Percentiles rank a stretch among this genome's conserved stretches.
These are phyloP conservation scores for Myxozyma mucilagina DNA, from an alignment of 805 yeast species.

Conservation along the genomic window DNA sequence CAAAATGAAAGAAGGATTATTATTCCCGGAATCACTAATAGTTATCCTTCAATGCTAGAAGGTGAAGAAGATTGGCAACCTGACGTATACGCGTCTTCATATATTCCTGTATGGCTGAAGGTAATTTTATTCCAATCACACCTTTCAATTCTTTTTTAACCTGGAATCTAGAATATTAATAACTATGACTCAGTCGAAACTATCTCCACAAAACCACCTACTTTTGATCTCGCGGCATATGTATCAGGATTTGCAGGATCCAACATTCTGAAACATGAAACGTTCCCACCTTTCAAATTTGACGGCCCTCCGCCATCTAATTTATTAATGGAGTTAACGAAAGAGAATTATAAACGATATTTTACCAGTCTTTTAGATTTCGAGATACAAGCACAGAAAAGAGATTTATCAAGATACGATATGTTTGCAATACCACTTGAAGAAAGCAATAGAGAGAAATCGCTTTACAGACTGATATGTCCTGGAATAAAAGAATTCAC, in stretches of 20 bases:
- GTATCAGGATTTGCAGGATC: constrained; percentile 18
- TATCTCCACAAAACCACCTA: constrained; percentile 16
- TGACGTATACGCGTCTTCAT: constrained; percentile 23
- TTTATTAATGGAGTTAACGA: background rate
- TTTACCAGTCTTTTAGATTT: constrained; percentile 11
- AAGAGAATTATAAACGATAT: background rate
- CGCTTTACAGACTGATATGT: constrained; percentile 15
- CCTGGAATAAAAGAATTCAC: constrained; percentile 30
- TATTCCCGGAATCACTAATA: constrained; percentile 2
- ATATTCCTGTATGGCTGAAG: constrained; percentile 26
- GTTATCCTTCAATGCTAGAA: background rate
- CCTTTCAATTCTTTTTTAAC: background rate
- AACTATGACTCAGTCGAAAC: background rate
- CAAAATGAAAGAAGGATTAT: background rate
- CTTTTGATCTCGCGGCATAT: constrained; percentile 10
- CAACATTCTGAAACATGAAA: constrained; percentile 1
- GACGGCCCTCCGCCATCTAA: background rate
- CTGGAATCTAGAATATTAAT: constrained; percentile 15
- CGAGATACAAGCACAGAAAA: constrained; percentile 21
- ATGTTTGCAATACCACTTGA: constrained; percentile 16
- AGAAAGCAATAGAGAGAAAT: background rate
- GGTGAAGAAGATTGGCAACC: constrained; percentile 18
- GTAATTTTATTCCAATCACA: background rate
- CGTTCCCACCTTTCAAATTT: constrained; percentile 3
- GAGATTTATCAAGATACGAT: constrained; percentile 13